A percentile compares a stretch with the other conserved stretches of the same genome.
Conservation (phyloP, 2,329 filamentous ascomycete species). For the Fusarium foetens region DNA sequence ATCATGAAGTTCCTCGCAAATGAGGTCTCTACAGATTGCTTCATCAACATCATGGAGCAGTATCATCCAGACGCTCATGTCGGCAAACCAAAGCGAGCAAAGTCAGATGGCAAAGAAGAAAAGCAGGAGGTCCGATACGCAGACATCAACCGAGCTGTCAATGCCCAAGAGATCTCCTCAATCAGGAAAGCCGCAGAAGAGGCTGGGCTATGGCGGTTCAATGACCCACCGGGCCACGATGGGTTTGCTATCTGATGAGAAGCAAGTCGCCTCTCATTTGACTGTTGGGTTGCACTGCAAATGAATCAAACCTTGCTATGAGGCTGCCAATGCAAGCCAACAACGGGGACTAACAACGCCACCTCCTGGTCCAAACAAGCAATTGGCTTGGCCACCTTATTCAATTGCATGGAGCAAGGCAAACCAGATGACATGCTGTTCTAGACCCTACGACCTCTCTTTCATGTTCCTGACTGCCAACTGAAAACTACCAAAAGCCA, state of each 20-base stretch:
- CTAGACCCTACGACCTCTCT: constrained; percentile 11
- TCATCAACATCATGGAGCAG: constrained; percentile 91
- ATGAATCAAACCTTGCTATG: constrained; percentile 9
- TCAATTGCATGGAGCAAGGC: constrained; percentile 1
- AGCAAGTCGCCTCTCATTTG: constrained; percentile 13
- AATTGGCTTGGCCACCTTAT: constrained; percentile 21
- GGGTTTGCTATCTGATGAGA: constrained; percentile 60
- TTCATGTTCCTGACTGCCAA: constrained; percentile 10
- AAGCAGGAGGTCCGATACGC: constrained; percentile 69
- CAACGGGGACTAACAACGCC: constrained; percentile 25
- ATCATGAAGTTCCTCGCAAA: constrained; percentile 82
- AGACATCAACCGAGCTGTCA: constrained; percentile 77
- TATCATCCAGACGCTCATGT: constrained; percentile 85
- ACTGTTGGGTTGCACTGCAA: constrained; percentile 2
- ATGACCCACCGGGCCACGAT: constrained; percentile 67
- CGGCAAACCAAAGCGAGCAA: constrained; percentile 68
- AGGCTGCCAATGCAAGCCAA: constrained; percentile 29
- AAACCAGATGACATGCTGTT: constrained; percentile 16
- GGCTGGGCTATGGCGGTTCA: constrained; percentile 82
- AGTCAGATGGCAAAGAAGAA: constrained; percentile 53
- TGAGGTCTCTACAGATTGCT: constrained; percentile 78
- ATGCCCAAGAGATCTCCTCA: constrained; percentile 69
- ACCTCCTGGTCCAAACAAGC: constrained; percentile 21
- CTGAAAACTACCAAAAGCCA: constrained; percentile 23
- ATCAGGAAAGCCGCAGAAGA: constrained; percentile 75